These are phyloP conservation scores for Yamadazyma triangularis DNA, from an alignment of 1,139 yeast species.

Conservation along the genomic window DNA sequence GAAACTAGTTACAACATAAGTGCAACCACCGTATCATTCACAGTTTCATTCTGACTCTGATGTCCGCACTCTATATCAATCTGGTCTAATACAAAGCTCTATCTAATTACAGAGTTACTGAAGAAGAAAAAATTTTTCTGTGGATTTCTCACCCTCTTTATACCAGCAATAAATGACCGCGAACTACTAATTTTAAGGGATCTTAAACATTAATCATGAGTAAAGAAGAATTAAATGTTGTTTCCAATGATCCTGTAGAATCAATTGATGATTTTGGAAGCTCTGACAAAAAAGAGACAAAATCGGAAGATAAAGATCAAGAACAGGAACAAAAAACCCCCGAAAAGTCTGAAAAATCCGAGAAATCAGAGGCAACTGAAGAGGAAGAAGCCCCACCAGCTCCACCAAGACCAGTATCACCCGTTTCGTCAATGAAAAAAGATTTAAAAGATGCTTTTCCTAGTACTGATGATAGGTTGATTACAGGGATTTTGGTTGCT, in stretches of 20 bases:
- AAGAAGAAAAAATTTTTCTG: conserved; percentile 7
- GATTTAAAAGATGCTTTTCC: conserved; percentile 83
- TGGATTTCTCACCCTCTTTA: too few species aligned
- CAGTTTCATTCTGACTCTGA: conserved; percentile 7
- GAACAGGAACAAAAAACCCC: conserved; percentile 1
- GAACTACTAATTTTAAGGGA: too few species aligned
- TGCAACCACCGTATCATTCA: too few species aligned
- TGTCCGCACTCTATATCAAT: conserved; percentile 50
- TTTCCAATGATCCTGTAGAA: conserved; percentile 32
- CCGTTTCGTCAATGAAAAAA: conserved; percentile 47
- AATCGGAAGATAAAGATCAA: conserved; percentile 6
- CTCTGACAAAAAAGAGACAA: conserved; percentile 1
- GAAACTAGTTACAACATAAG: too few species aligned
- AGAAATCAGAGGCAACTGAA: conserved; percentile 6
- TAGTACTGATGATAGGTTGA: conserved; percentile 57
- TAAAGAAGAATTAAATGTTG: conserved; percentile 27
- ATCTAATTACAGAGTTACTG: conserved; percentile 49
- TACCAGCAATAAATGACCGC: too few species aligned
- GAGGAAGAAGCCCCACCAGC: conserved; percentile 54
- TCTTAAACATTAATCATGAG: background rate
- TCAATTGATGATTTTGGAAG: conserved; percentile 10
- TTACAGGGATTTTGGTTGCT: conserved; percentile 81
- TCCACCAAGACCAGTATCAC: conserved; percentile 67
- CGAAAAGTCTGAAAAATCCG: conserved; percentile 2
- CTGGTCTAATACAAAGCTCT: conserved; percentile 54